These are phyloP conservation scores for Chaetomium cochliodes DNA, from an alignment of 495 filamentous ascomycete species.

Conservation along the genomic window DNA sequence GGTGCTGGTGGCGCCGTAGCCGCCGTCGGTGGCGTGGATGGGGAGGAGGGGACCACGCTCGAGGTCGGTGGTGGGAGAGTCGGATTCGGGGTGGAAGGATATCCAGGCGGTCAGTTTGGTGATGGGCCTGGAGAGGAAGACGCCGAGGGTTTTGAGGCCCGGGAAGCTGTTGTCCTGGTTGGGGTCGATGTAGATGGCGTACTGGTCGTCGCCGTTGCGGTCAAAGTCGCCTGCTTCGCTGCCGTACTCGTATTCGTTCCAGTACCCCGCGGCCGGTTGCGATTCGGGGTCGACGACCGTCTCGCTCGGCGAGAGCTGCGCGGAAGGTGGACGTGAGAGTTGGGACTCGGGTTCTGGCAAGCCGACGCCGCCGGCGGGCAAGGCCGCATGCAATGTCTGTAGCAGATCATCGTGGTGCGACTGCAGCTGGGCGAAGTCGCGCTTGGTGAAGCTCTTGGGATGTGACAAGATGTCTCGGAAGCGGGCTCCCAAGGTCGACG, in stretches of 20 bases:
- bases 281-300: conserved; percentile 24
- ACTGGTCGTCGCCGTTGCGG: conserved; percentile 40
- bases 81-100: conserved; percentile 15
- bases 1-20: conserved; percentile 20
- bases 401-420: conserved; percentile 57
- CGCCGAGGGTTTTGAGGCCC: conserved; percentile 44
- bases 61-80: not conserved
- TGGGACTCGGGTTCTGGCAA: conserved; percentile 25
- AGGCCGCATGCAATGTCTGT: conserved; percentile 48
- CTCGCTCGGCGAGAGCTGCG: conserved; percentile 22
- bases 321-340: conserved; percentile 18
- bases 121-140: conserved; percentile 45
- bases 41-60: conserved; percentile 42
- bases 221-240: conserved; percentile 54
- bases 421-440: conserved; percentile 56
- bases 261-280: conserved; percentile 45
- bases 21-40: not conserved
- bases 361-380: conserved; percentile 25
- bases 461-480: conserved; percentile 57
- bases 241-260: conserved; percentile 66
- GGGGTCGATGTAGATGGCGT: conserved; percentile 58
- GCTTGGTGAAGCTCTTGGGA: conserved; percentile 61
- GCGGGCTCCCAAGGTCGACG: conserved; percentile 54
- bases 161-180: conserved; percentile 49
- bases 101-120: conserved; percentile 48